Base-by-base conservation (phyloP, 192 early-diverging fungal species). In the Mortierella claussenii region DNA sequence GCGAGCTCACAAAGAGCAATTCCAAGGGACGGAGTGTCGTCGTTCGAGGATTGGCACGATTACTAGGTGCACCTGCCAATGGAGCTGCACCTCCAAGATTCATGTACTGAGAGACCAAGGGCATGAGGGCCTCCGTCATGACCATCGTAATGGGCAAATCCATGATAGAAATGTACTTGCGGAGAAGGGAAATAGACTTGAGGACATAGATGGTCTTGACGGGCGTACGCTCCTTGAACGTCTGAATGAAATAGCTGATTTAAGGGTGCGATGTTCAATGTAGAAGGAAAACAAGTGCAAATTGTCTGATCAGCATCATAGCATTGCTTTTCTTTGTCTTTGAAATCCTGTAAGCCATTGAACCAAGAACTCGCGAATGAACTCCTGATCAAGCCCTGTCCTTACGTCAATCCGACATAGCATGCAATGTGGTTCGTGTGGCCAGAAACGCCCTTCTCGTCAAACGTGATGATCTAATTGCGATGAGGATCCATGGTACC, bases 381-480 rank as follows among this genome's bases (percentile, higher is more conserved):
- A 21, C 5, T 63, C n/a, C n/a, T n/a, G n/a, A n/a, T n/a, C n/a
- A n/a, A n/a, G n/a, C n/a, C n/a, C n/a, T n/a, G n/a, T n/a, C 37
- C 65, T 78, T 81, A 85, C 84, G 78, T 87, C 31, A 82, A 81
- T 46, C 95, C 97, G 60, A 88, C 81, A 65, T 90, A 95, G 20
- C 87, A 80, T 9, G 95, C 89, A 48, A 89, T 83, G 69, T 98
- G 97, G 79, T 98, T 98, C 37, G 84, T 79, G 62, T 98, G 97
- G 0, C 92, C 93, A n/a, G 94, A 95, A 34, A 98, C 86, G 1
- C 97, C 97, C 24, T 85, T 69, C 9, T 83, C 69, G 78, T 98
- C 97, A 83, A 97, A 98, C 0, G 97, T 98, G 23, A 97, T 86
- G 21, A 97, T 85, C 87, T 87, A 83, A 55, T 44, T 10, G 26